Evolutionary conservation across 139 green algal species (phyloP).

Genomic region (Desmodesmus armatus): DNA sequence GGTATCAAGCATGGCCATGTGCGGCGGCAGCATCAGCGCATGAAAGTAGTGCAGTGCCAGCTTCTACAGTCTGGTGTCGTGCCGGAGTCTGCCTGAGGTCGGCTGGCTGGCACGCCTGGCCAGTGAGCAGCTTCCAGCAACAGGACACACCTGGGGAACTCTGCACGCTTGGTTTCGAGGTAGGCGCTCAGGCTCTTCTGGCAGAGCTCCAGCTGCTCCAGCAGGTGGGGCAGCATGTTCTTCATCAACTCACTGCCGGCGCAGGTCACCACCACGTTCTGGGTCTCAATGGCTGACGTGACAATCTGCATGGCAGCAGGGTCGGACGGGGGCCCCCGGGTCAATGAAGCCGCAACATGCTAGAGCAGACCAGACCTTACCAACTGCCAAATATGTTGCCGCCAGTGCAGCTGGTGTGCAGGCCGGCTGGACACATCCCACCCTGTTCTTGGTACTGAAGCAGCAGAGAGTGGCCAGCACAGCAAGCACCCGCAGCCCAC

Average conservation of each 20-base stretch:
- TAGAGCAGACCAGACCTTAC: neutral
- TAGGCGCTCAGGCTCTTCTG: conserved; percentile 95
- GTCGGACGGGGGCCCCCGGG: too few species aligned
- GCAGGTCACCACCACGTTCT: conserved; percentile 89
- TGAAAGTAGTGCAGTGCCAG: too few species aligned
- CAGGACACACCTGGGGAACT: conserved; percentile 85
- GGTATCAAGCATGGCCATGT: too few species aligned
- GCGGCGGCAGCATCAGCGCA: too few species aligned
- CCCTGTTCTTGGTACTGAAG: neutral
- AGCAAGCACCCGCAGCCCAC: conserved; percentile 31
- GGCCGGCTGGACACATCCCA: neutral
- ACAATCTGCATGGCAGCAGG: conserved; percentile 83
- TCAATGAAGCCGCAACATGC: too few species aligned
- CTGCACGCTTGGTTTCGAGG: conserved; percentile 95
- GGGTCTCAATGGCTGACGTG: conserved; percentile 79
- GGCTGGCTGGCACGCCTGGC: too few species aligned
- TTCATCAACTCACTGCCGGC: conserved; percentile 86
- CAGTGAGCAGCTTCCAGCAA: too few species aligned
- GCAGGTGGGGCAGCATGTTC: conserved; percentile 91
- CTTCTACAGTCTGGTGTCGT: too few species aligned
- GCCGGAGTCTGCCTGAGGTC: too few species aligned
- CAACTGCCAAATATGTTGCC: too few species aligned
- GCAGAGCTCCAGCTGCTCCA: conserved; percentile 96
- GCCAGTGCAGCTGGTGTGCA: neutral
- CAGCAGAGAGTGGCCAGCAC: neutral